phyloP scores from a whole-genome alignment of 257 asterid species.

The Striga asiatica region DNA sequence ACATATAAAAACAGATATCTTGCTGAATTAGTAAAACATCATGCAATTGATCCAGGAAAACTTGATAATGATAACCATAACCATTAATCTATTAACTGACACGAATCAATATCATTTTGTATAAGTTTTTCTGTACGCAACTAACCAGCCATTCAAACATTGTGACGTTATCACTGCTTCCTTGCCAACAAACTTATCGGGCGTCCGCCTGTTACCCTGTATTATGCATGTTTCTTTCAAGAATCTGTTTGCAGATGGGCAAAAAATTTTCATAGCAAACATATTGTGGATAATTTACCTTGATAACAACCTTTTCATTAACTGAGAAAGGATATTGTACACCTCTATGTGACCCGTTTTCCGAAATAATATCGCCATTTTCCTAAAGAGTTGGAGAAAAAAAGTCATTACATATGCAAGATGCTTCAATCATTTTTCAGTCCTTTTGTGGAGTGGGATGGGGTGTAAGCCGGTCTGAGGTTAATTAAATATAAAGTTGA shows the following conservation, averaged over 20 bases:
- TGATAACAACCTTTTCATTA: constrained; percentile 77
- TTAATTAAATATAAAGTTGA: not conserved
- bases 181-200: constrained; percentile 93
- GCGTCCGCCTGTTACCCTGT: constrained; percentile 98
- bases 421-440: not conserved
- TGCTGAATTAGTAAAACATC: not conserved
- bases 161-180: constrained; percentile 91
- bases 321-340: constrained; percentile 87
- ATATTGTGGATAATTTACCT: constrained; percentile 35
- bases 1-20: constrained; percentile 4
- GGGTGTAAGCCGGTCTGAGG: not conserved
- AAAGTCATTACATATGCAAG: constrained; percentile 14
- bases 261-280: not conserved
- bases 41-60: not conserved
- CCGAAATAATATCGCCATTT: constrained; percentile 57
- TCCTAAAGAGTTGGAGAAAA: constrained; percentile 40
- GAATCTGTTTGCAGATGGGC: constrained; percentile 8
- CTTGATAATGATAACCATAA: not conserved
- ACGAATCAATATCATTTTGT: not conserved
- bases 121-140: constrained; percentile 12
- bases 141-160: constrained; percentile 98
- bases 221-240: constrained; percentile 8
- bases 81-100: constrained; percentile 1
- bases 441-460: not conserved
- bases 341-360: constrained; percentile 57